These are phyloP conservation scores for Recurvomyces mirabilis DNA, from an alignment of 495 filamentous ascomycete genomes.

Conservation along the genomic window DNA sequence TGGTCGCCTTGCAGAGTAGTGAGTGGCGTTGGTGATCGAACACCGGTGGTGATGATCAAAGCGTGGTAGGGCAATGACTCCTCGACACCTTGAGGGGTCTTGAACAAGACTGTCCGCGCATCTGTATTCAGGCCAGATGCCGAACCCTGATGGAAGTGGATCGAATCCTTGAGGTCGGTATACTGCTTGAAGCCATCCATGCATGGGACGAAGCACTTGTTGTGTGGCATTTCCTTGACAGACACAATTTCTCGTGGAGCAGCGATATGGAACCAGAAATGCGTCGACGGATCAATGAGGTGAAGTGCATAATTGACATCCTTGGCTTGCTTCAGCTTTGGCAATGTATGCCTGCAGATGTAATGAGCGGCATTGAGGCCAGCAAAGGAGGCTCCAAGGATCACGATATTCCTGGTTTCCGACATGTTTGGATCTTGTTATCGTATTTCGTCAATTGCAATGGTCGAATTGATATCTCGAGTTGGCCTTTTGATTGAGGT, in stretches of 20 bases:
- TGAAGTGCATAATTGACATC: conserved; percentile 26
- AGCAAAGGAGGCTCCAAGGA: conserved; percentile 28
- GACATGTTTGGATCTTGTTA: too few relatives aligned
- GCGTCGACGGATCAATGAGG: conserved; percentile 30
- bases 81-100: conserved; percentile 1
- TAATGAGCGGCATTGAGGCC: conserved; percentile 20
- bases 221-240: conserved; percentile 25
- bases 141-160: conserved; percentile 31
- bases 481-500: too few relatives aligned
- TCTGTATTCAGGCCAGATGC: conserved; percentile 29
- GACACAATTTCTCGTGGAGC: conserved; percentile 31
- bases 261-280: conserved; percentile 32
- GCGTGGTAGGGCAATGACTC: conserved; percentile 33
- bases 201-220: conserved; percentile 27
- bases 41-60: conserved; percentile 33
- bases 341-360: conserved; percentile 25
- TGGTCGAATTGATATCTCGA: too few relatives aligned
- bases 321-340: conserved; percentile 17
- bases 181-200: conserved; percentile 31
- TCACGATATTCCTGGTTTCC: conserved; percentile 25
- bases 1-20: conserved; percentile 26
- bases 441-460: too few relatives aligned
- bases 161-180: conserved; percentile 16
- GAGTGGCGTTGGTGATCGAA: conserved; percentile 21
- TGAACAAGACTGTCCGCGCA: conserved; percentile 26